Evolutionary conservation across 2,329 filamentous ascomycete species (phyloP).

Genomic region (Lithohypha guttulata): DNA sequence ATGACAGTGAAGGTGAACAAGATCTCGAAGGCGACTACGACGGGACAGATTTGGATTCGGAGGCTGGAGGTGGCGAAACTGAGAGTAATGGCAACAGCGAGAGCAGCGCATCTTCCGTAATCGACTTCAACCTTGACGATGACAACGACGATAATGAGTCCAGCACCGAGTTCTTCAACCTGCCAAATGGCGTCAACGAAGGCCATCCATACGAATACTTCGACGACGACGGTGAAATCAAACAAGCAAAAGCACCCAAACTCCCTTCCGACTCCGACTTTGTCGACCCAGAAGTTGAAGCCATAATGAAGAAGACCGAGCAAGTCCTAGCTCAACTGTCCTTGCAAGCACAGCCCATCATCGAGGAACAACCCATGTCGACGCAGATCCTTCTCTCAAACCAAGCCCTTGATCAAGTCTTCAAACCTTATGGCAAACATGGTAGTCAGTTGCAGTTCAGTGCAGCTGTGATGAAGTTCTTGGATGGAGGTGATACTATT

Average conservation of each 20-base stretch:
- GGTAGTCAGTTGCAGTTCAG: conserved; percentile 17
- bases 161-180: not conserved
- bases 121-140: not conserved
- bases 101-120: not conserved
- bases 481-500: conserved; percentile 9
- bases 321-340: conserved; percentile 6
- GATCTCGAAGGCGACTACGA: conserved; percentile 7
- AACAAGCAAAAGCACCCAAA: conserved; percentile 7
- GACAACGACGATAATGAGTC: not conserved
- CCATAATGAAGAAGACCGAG: conserved; percentile 1
- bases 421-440: conserved; percentile 15
- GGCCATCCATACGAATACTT: conserved; percentile 3
- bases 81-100: not conserved
- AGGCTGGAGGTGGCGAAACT: not conserved
- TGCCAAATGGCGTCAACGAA: not conserved
- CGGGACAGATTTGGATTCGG: conserved; percentile 3
- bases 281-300: conserved; percentile 1
- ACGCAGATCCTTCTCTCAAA: conserved; percentile 14
- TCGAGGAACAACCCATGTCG: conserved; percentile 13
- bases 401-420: conserved; percentile 13
- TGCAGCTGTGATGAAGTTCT: conserved; percentile 13
- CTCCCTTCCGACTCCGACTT: not conserved
- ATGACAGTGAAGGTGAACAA: conserved; percentile 5
- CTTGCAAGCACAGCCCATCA: conserved; percentile 14
- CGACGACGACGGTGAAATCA: conserved; percentile 10